These are phyloP conservation scores for Wickerhamiella lipophila DNA, from an alignment of 805 yeast species.

Conservation along the genomic window DNA sequence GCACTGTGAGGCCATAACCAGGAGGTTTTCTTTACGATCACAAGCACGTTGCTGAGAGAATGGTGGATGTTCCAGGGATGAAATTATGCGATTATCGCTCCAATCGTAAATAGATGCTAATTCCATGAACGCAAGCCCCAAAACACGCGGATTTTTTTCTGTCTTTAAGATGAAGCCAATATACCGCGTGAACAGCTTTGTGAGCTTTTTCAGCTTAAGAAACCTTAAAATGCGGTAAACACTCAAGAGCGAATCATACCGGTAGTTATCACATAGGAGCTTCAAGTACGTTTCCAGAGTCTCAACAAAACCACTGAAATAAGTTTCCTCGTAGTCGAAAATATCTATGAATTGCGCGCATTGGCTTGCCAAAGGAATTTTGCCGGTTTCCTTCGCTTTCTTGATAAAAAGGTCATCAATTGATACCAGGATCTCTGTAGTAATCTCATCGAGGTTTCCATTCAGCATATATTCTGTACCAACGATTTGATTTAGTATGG, in stretches of 20 bases:
- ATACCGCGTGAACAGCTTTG: neutral
- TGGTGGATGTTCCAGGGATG: neutral
- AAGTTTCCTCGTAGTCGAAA: neutral
- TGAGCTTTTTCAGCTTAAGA: neutral
- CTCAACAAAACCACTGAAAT: neutral
- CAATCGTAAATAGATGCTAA: neutral
- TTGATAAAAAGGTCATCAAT: neutral
- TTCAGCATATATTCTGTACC: slow-evolving; percentile 1
- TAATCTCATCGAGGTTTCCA: neutral
- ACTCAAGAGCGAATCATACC: slow-evolving; percentile 3
- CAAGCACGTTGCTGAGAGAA: neutral
- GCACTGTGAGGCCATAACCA: slow-evolving; percentile 9
- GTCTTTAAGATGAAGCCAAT: neutral
- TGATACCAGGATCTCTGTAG: neutral
- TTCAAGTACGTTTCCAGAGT: neutral
- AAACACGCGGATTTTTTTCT: slow-evolving; percentile 2
- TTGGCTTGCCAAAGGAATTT: neutral
- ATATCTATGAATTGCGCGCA: neutral
- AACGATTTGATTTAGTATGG: neutral
- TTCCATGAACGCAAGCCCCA: slow-evolving; percentile 3
- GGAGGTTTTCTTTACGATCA: slow-evolving; percentile 6
- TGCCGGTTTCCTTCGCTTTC: neutral
- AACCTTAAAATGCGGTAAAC: neutral
- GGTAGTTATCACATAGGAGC: slow-evolving; percentile 2
- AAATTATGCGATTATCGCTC: neutral